Base-by-base conservation (phyloP, 2,329 filamentous ascomycete genomes). In the Colletotrichum salicis region DNA sequence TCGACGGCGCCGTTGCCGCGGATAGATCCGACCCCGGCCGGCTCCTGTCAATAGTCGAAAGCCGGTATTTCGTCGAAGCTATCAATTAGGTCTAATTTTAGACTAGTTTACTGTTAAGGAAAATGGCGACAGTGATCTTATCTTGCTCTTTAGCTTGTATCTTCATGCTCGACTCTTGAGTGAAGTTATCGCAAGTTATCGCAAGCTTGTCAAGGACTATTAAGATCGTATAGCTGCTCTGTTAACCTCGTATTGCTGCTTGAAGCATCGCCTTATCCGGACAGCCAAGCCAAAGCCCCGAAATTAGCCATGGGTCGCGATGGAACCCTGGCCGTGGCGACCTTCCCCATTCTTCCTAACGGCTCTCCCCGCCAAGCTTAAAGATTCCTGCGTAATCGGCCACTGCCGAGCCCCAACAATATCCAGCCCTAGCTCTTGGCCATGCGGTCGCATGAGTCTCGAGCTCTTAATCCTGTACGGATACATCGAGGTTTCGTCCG, bases 1-100 rank as follows among this genome's bases (percentile, higher is more conserved):
- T 70, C 67, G 55, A 69, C 48, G 48, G 66, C 48, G 48, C 35
- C 45, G 56, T 48, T 66, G 62, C 24, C 29, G 37, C 56, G 67
- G 67, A 27, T 70, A 70, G 67, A 61, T 65, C 62, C 67, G 67
- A 70, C 67, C 67, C 67, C 45, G 62, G 67, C 62, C 54, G 67
- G 48, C n/a, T 59, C 48, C 55, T 37, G 29, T 45, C 15, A 7
- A 19, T 29, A 33, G 27, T 51, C 48, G 19, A 35, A 37, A 22
- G 15, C 31, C 55, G 55, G 55, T 31, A 29, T 10, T 55, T 10
- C 12, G 55, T 2, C 55, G 3, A n/a, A 3, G n/a, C 8, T 22
- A 5, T 10, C 11, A 12, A 4, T 57, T 7, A 7, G 10, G 15
- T 33, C 24, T 56, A 31, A 33, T 33, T 57, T 33, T 41, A 41